Percentiles rank a stretch among this genome's conserved stretches.
Evolutionary conservation across 371 early-diverging fungal genomes (phyloP).

Genomic region (Actinomortierella wolfii): DNA sequence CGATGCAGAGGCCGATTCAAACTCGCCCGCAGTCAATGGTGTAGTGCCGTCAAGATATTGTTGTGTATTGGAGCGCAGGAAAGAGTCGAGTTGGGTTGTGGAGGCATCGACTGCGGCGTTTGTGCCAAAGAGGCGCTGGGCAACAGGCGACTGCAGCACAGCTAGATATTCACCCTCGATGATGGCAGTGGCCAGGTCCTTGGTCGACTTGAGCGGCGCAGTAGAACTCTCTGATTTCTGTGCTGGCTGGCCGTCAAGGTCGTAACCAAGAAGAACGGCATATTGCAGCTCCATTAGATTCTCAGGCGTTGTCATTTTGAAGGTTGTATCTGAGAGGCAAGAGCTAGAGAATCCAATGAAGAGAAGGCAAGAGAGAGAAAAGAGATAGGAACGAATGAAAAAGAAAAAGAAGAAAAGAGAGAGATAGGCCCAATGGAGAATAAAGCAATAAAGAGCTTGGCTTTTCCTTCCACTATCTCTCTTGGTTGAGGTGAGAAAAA

Average conservation of each 20-base stretch:
- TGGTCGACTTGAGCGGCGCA: not conserved
- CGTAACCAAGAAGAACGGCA: slow-evolving; percentile 34
- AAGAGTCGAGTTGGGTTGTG: slow-evolving; percentile 21
- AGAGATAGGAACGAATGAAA: not conserved
- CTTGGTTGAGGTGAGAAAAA: slow-evolving; percentile 1
- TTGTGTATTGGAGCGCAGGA: slow-evolving; percentile 21
- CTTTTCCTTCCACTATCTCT: not conserved
- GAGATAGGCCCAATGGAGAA: not conserved
- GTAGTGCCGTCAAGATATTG: slow-evolving; percentile 10
- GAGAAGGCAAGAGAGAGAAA: not conserved
- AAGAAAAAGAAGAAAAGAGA: not conserved
- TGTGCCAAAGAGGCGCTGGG: slow-evolving; percentile 29
- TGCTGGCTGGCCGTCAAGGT: slow-evolving; percentile 14
- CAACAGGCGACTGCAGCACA: slow-evolving; percentile 29
- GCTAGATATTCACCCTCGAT: slow-evolving; percentile 36
- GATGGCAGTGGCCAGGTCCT: slow-evolving; percentile 8
- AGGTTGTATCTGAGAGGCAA: not conserved
- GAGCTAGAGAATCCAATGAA: not conserved
- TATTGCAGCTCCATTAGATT: slow-evolving; percentile 30
- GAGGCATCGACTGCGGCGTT: slow-evolving; percentile 17
- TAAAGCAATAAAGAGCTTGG: not conserved
- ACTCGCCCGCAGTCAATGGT: too few species aligned
- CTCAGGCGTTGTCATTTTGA: slow-evolving; percentile 9
- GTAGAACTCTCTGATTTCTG: slow-evolving; percentile 10
- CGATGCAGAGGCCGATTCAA: slow-evolving; percentile 16